These are phyloP conservation scores for Cinnamomum micranthum DNA, from an alignment of 164 flowering plant genomes.

Conservation along the genomic window DNA sequence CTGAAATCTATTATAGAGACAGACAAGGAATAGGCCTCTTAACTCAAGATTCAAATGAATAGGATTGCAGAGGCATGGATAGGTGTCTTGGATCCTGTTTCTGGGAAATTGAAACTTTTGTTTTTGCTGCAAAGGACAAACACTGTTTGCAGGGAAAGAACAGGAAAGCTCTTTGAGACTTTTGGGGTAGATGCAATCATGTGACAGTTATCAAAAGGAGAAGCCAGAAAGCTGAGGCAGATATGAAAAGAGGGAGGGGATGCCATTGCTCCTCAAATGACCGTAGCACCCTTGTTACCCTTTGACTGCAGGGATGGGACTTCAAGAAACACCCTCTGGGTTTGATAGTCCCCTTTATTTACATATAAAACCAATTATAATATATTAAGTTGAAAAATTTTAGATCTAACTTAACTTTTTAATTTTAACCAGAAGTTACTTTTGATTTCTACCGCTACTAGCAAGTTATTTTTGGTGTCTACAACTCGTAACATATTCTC, in stretches of 20 bases:
- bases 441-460: too few relatives aligned
- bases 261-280: neutral
- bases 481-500: too few relatives aligned
- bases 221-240: constrained; percentile 6
- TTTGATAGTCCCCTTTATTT: too few relatives aligned
- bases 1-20: neutral
- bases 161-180: neutral
- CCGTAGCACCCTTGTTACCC: neutral
- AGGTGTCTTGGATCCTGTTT: neutral
- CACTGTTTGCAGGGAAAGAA: neutral
- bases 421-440: too few relatives aligned
- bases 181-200: constrained; percentile 10
- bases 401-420: too few relatives aligned
- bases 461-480: too few relatives aligned
- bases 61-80: neutral
- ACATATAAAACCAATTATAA: too few relatives aligned
- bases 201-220: constrained; percentile 12
- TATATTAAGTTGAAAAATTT: too few relatives aligned
- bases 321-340: too few relatives aligned
- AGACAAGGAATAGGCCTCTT: neutral
- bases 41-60: neutral
- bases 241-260: constrained; percentile 1
- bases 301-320: too few relatives aligned
- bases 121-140: neutral
- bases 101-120: neutral